These are phyloP conservation scores for Eucommia ulmoides DNA, from an alignment of 257 asterid genomes.

Conservation along the genomic window DNA sequence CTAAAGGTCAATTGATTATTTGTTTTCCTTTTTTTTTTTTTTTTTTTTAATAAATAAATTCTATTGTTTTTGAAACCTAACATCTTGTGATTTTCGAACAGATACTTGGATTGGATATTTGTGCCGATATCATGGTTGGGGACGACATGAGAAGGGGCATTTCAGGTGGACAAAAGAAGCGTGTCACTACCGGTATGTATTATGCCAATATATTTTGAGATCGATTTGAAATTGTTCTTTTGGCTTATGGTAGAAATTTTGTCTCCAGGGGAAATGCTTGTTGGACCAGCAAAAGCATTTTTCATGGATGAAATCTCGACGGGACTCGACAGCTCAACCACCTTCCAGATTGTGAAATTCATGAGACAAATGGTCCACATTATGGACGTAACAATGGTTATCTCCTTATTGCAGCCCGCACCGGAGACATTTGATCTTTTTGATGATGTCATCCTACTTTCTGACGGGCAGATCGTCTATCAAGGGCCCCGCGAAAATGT, in stretches of 20 bases:
- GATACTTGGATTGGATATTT: slow-evolving; percentile 86
- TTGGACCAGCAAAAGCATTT: slow-evolving; percentile 83
- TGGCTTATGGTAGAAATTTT: too few species aligned
- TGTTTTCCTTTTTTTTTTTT: too few species aligned
- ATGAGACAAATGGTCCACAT: slow-evolving; percentile 86
- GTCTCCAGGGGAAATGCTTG: slow-evolving; percentile 90
- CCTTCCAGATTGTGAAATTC: slow-evolving; percentile 67
- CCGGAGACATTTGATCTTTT: slow-evolving; percentile 72
- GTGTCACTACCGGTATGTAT: slow-evolving; percentile 76
- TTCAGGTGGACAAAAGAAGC: slow-evolving; percentile 92
- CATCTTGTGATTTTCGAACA: slow-evolving; percentile 16
- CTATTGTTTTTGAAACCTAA: slow-evolving; percentile 2
- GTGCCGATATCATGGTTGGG: slow-evolving; percentile 87
- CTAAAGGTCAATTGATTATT: slow-evolving; percentile 51
- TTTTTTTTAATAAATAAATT: too few species aligned
- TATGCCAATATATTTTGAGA: too few species aligned
- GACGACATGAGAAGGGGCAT: slow-evolving; percentile 93
- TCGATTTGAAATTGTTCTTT: too few species aligned
- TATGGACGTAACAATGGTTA: slow-evolving; percentile 62
- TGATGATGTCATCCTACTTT: slow-evolving; percentile 66
- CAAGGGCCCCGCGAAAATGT: slow-evolving; percentile 69
- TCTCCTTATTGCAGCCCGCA: slow-evolving; percentile 78
- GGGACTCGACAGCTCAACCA: slow-evolving; percentile 83
- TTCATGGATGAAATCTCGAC: slow-evolving; percentile 93
- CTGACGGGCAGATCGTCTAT: slow-evolving; percentile 65